A percentile compares a stretch with the other conserved stretches of the same genome.
These are phyloP conservation scores for Orychophragmus violaceus DNA, from an alignment of 345 rosid genomes.

Conservation along the genomic window DNA sequence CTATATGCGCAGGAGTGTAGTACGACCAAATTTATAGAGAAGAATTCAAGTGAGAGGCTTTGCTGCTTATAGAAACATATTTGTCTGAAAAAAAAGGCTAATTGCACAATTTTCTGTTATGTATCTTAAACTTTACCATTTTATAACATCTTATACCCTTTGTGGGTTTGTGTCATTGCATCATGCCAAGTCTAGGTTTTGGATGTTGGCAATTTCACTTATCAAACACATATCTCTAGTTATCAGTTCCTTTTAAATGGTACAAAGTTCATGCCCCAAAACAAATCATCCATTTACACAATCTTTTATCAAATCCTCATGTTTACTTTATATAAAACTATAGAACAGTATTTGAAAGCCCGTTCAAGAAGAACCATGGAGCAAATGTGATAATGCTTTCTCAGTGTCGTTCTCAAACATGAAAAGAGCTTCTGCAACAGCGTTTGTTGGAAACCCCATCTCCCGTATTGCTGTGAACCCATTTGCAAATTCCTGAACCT, in stretches of 20 bases:
- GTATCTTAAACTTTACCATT: conserved; percentile 9
- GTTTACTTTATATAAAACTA: conserved; percentile 3
- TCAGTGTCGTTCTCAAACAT: conserved; percentile 69
- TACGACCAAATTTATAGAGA: not conserved
- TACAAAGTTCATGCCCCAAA: not conserved
- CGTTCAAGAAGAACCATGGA: conserved; percentile 39
- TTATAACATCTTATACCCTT: not conserved
- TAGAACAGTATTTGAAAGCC: not conserved
- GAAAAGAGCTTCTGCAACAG: conserved; percentile 55
- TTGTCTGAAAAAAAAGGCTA: not conserved
- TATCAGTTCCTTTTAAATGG: not conserved
- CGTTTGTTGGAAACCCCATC: conserved; percentile 76
- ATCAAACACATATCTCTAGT: not conserved
- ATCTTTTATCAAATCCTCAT: too few relatives aligned
- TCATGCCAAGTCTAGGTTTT: conserved; percentile 2
- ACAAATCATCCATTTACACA: conserved; percentile 17
- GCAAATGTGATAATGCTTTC: conserved; percentile 67
- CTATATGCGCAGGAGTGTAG: conserved; percentile 64
- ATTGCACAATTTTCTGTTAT: conserved; percentile 3
- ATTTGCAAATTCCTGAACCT: conserved; percentile 67
- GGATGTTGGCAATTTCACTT: not conserved
- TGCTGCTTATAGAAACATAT: conserved; percentile 5
- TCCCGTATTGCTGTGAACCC: conserved; percentile 55
- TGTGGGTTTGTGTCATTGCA: not conserved
- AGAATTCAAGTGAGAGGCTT: conserved; percentile 1